Evolutionary conservation across 139 green algal genomes (phyloP).

Genomic region (Pseudopediastrum boryanum): DNA sequence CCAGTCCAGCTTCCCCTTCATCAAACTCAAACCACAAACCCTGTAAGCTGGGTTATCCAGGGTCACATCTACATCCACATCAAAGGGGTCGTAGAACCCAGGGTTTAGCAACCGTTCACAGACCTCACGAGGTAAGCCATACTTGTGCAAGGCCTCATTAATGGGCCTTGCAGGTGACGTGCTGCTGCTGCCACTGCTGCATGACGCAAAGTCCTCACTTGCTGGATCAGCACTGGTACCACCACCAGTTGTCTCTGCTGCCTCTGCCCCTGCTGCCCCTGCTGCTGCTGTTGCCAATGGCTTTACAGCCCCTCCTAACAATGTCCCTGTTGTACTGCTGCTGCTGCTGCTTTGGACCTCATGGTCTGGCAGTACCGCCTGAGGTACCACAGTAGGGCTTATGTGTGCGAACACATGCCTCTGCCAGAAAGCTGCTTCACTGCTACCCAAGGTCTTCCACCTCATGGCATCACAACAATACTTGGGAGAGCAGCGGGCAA

Average conservation of each 20-base stretch:
- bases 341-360: not conserved
- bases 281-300: not conserved
- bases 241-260: too few species aligned
- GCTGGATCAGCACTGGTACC: too few species aligned
- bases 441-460: conserved; percentile 69
- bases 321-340: not conserved
- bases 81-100: conserved; percentile 76
- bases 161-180: too few species aligned
- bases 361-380: not conserved
- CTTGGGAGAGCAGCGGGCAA: conserved; percentile 80
- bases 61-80: conserved; percentile 58
- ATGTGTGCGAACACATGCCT: conserved; percentile 55
- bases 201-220: too few species aligned
- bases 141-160: too few species aligned
- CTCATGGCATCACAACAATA: conserved; percentile 84
- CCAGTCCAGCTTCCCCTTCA: conserved; percentile 84
- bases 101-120: conserved; percentile 79
- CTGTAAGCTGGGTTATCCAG: conserved; percentile 76
- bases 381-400: conserved; percentile 1
- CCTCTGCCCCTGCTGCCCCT: not conserved
- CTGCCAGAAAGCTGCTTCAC: conserved; percentile 78
- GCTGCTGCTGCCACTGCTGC: too few species aligned
- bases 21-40: not conserved
- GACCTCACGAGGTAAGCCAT: conserved; percentile 54
- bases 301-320: not conserved